Percentiles rank a stretch among this genome's conserved stretches.
Conservation (phyloP, 1,139 yeast genomes). For the Geotrichum siamense region DNA sequence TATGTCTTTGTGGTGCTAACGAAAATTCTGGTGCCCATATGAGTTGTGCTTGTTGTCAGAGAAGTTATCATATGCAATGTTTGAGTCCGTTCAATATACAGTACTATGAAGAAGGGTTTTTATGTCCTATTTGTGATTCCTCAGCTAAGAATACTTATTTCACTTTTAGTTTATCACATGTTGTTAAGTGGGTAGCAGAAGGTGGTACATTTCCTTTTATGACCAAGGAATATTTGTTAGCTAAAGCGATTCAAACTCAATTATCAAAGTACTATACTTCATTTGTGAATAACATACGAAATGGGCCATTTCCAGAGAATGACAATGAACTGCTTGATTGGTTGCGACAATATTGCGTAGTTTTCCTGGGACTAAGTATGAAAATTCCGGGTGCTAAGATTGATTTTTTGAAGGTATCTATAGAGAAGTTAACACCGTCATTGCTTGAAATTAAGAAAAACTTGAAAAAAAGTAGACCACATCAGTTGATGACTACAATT, state of each 20-base stretch:
- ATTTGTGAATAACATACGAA: background rate
- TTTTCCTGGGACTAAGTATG: background rate
- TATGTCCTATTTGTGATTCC: background rate
- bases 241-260: background rate
- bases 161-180: background rate
- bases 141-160: background rate
- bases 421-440: background rate
- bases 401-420: background rate
- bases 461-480: background rate
- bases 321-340: background rate
- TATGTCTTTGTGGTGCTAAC: background rate
- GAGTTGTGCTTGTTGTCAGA: slow-evolving; percentile 8
- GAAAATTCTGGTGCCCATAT: background rate
- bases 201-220: background rate
- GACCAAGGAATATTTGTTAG: background rate
- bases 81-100: slow-evolving; percentile 7
- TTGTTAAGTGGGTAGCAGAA: background rate
- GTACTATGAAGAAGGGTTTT: background rate
- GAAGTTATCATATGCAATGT: slow-evolving; percentile 2
- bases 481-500: no score
- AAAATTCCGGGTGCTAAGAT: background rate
- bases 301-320: background rate
- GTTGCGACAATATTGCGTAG: background rate
- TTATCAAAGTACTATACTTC: no score
- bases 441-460: background rate